Base-by-base conservation (phyloP, 2,329 filamentous ascomycete species). In the Ambrosiella cleistominuta region DNA sequence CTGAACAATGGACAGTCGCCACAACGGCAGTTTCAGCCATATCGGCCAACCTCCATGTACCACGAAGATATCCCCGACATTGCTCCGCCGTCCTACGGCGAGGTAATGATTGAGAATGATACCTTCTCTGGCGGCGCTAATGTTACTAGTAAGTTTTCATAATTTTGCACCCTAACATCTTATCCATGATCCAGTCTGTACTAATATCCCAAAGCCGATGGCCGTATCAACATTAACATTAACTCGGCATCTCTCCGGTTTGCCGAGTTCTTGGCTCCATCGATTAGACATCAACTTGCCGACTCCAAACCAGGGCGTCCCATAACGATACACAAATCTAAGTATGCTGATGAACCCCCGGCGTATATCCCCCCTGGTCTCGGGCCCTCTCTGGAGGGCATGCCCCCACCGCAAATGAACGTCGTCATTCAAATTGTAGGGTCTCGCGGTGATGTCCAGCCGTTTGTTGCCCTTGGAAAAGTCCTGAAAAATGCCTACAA, bases 221-320 rank as follows among this genome's bases (percentile, higher is more conserved):
- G 87, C 27, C 80, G 88, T 65, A 76, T 93, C 64, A 82, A 88
- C 65, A 88, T 93, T 71, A 83, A 82, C 62, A 87, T 93, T 70
- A 82, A 84, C 65, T 83, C 88, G 67, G 83, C 80, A 63, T 82
- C 75, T 57, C 15, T 52, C 6, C 53, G 54, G 27, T 57, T 60
- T 56, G 47, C 58, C 15, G 45, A 60, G 19, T 60, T 60, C 39
- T 47, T 60, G 38, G 54, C 58, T 5, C 71, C 74, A 40, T 70
- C 76, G 49, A 75, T 55, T 13, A 40, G 17, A 37, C 44, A 50
- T 1, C 55, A 57, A 35, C 45, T 49, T n/a, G 40, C 15, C 47
- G 36, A 49, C 57, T 70, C 63, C 35, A 50, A 39, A 36, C 7
- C 17, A 12, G 47, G 35, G 27, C 44, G 55, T 12, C 45, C 55